Percentiles rank a stretch among this genome's conserved stretches.
phyloP scores from a whole-genome alignment of 768 basidiomycete genomes.

The Rhodotorula graminis region DNA sequence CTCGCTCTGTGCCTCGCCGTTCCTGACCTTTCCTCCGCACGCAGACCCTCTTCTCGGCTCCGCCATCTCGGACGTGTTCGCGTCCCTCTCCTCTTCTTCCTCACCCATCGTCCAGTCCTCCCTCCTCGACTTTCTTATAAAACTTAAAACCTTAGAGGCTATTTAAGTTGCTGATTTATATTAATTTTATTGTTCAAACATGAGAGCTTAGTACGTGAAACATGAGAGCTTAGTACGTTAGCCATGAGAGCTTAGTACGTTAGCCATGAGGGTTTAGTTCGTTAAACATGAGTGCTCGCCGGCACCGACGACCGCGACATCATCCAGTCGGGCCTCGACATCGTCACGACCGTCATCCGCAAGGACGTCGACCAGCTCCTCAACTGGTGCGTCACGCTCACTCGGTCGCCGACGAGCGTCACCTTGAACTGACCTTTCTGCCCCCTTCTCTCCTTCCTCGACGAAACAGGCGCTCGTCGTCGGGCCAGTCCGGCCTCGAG shows the following conservation, averaged over 20 bases:
- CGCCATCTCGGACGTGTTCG: slow-evolving; percentile 73
- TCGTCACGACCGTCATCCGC: slow-evolving; percentile 75
- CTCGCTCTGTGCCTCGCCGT: background rate
- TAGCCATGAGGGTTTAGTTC: no score
- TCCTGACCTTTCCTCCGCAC: slow-evolving; percentile 11
- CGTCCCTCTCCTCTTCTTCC: slow-evolving; percentile 62
- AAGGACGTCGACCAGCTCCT: slow-evolving; percentile 80
- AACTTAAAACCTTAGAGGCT: no score
- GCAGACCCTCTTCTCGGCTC: slow-evolving; percentile 84
- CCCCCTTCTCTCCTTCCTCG: no score
- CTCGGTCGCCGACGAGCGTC: background rate
- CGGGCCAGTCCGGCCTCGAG: slow-evolving; percentile 69
- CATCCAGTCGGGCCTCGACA: slow-evolving; percentile 62
- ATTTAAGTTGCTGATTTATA: no score
- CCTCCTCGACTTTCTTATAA: slow-evolving; percentile 66
- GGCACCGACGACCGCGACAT: slow-evolving; percentile 77
- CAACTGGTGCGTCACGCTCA: slow-evolving; percentile 55
- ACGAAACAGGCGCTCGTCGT: slow-evolving; percentile 53
- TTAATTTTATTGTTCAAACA: no score
- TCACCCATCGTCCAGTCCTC: slow-evolving; percentile 62
- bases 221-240: no score
- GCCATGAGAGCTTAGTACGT: no score
- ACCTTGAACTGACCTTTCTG: background rate
- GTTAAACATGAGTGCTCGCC: no score
- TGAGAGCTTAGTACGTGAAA: no score